Conservation (phyloP, 768 basidiomycete species). For the Termitomyces sp. region DNA sequence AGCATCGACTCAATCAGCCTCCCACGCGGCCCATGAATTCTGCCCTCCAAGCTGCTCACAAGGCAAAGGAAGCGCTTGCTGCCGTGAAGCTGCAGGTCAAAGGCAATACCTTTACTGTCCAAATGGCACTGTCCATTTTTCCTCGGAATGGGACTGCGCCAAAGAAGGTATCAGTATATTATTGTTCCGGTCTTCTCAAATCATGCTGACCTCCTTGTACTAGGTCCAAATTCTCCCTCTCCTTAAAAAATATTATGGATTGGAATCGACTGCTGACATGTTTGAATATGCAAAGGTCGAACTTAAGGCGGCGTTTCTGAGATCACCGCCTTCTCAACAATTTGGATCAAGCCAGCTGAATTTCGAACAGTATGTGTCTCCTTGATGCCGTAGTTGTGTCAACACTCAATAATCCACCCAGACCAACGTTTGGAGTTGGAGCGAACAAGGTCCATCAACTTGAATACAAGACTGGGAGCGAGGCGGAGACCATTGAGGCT, state of each 20-base stretch:
- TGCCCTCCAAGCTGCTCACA: slow-evolving; percentile 2
- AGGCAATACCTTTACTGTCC: not conserved
- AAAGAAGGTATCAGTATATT: not conserved
- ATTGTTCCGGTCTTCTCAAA: not conserved
- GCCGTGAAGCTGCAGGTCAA: not conserved
- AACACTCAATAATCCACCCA: not conserved
- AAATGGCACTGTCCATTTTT: slow-evolving; percentile 6
- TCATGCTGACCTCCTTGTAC: not conserved
- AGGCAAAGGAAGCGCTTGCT: not conserved
- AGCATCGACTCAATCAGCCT: slow-evolving; percentile 4
- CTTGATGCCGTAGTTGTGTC: not conserved
- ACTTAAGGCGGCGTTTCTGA: not conserved
- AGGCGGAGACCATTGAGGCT: not conserved
- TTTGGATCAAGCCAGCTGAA: not conserved
- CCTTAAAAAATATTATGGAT: not conserved
- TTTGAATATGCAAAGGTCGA: slow-evolving; percentile 9
- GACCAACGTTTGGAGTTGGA: slow-evolving; percentile 6
- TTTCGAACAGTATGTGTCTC: slow-evolving; percentile 2
- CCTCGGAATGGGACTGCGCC: not conserved
- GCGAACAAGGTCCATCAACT: slow-evolving; percentile 8
- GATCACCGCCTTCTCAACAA: not conserved
- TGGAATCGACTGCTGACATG: not conserved
- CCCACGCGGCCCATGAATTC: not conserved
- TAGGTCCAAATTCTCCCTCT: slow-evolving; percentile 8
- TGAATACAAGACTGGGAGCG: not conserved